Base-by-base conservation (phyloP, 2,329 filamentous ascomycete species). In the Aureobasidium sp. region DNA sequence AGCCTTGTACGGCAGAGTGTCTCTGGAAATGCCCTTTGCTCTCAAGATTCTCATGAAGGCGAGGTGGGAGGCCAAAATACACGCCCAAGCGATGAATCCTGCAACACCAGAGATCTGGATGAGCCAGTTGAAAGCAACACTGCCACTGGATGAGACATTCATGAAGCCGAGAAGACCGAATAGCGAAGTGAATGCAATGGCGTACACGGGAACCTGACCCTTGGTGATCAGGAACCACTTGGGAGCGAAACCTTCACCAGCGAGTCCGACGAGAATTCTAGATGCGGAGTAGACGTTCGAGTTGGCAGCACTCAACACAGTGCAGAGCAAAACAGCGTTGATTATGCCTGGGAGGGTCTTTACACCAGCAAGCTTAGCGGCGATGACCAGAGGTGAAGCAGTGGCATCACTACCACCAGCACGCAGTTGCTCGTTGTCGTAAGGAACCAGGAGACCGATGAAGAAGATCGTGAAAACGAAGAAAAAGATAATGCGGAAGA, bases 101-200 rank as follows among this genome's bases (percentile, higher is more conserved):
- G 74, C 74, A 6, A 77, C 73, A 25, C 70, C 69, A 27, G 72
- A 79, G 69, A 90, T 75, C 63, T 83, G 87, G 39, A 89, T 82
- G 65, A 91, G 84, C 88, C 88, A 91, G 53, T 80, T 79, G 65
- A 92, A 76, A 1, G 91, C 89, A 36, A 86, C 83, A 6, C 87
- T 81, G 0, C 85, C 81, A 62, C 79, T 79, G 64, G 83, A 81
- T 5, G 83, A 87, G n/a, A 93, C 80, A 72, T 91, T 86, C 57
- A 92, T 76, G 73, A 91, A 94, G 2, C 86, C 83, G 11, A 95
- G 76, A 9, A 91, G 77, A 1, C 87, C 83, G 67, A 94, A 79
- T 0, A 74, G 72, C 5, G 72, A 70, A 1, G 78, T 79, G 62
- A 77, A 69, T 0, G 73, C 67, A n/a, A 80, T 78, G 39, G 76